These are phyloP conservation scores for Pseudogymnoascus sp. DNA, from an alignment of 2,329 filamentous ascomycete species.

Conservation along the genomic window DNA sequence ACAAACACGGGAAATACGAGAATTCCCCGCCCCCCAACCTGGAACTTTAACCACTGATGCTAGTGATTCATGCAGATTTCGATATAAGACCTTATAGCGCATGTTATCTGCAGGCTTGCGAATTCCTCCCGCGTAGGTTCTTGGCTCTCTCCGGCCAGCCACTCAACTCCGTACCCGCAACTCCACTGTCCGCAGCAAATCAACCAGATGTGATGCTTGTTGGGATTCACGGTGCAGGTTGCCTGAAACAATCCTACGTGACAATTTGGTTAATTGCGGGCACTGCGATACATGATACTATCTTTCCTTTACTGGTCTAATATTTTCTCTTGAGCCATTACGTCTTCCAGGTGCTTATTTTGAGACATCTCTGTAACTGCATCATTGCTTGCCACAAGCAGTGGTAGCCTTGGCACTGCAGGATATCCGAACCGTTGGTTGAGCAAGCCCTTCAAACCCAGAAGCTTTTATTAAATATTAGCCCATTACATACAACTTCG, in stretches of 20 bases:
- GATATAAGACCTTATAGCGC: too few relatives aligned
- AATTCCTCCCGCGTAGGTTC: too few relatives aligned
- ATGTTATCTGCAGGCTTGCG: too few relatives aligned
- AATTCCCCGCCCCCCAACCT: too few relatives aligned
- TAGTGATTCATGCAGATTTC: too few relatives aligned
- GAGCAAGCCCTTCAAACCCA: conserved; percentile 22
- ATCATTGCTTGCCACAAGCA: conserved; percentile 19
- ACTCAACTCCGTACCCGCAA: not conserved
- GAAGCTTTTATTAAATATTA: conserved; percentile 14
- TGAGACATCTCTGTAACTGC: conserved; percentile 11
- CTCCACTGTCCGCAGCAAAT: not conserved
- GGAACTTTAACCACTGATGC: too few relatives aligned
- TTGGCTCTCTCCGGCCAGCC: too few relatives aligned
- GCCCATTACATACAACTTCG: not conserved
- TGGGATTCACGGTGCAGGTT: not conserved
- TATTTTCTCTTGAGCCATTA: not conserved
- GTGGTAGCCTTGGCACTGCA: conserved; percentile 16
- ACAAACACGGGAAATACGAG: too few relatives aligned
- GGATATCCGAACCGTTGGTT: conserved; percentile 19
- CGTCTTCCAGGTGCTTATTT: not conserved
- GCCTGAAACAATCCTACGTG: too few relatives aligned
- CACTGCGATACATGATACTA: not conserved
- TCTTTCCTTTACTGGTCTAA: not conserved
- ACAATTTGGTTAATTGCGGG: too few relatives aligned
- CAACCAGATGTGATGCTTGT: not conserved